Base-by-base conservation (phyloP, 495 filamentous ascomycete genomes). In the Bryoglossum gracile region DNA sequence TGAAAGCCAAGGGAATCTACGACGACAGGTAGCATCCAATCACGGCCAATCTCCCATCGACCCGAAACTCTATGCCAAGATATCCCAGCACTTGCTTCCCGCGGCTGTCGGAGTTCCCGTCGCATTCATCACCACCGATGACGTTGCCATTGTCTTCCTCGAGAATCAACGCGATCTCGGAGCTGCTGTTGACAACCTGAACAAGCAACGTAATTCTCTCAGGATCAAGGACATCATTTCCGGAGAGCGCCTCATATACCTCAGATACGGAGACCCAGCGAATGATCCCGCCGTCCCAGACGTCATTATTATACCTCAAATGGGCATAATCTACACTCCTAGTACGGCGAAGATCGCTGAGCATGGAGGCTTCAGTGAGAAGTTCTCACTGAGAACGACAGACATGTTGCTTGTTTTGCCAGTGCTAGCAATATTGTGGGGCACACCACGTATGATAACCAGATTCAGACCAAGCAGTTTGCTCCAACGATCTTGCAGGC, bases 1-100 rank as follows among this genome's bases (percentile, higher is more conserved):
- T 68, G n/a, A 62, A 66, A 46, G 50, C 57, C 9, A 66, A 66
- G 52, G 41, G 49, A 3, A 41, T 66, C 34, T 56, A 53, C 46
- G 44, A 62, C 13, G 52, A 62, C n/a, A 67, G 65, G 45, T 68
- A 23, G 65, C 65, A 3, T 59, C 55, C 41, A 68, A 68, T 54
- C 65, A 68, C 44, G 65, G 65, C 21, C 65, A 68, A 46, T 50
- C 65, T 3, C 58, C 65, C 1, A 68, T 65, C 39, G 48, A 67
- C 28, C 65, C 63, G 24, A 50, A 44, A 13, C 37, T 57, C 16
- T 65, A 55, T 38, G 44, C 44, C 16, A 54, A 61, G 35, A 46
- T 68, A 34, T 30, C 55, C 40, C 65, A 56, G 4, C 39, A 26
- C 8, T 35, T 48, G 1, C 40, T 68, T 19, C 43, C 51, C 1